phyloP scores from a whole-genome alignment of 805 yeast genomes.

The Myxozyma mucilagina region DNA sequence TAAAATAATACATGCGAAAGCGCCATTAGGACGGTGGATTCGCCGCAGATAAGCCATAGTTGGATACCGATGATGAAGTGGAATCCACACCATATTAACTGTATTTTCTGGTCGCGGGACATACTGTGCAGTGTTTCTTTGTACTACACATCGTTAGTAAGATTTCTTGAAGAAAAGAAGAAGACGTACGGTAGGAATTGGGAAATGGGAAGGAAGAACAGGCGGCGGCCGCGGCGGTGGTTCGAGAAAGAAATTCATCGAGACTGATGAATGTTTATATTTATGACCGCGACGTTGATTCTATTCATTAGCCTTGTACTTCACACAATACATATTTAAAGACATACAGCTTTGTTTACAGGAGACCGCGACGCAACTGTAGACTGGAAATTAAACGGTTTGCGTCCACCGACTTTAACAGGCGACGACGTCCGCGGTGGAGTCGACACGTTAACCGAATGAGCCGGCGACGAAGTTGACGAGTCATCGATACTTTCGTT shows the following conservation, averaged over 20 bases:
- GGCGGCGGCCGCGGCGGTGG: constrained; percentile 72
- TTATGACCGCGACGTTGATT: constrained; percentile 82
- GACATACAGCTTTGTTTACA: constrained; percentile 27
- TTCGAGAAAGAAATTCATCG: constrained; percentile 93
- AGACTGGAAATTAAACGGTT: constrained; percentile 40
- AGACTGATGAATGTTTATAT: constrained; percentile 93
- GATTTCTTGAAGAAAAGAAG: not conserved
- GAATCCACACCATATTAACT: constrained; percentile 56
- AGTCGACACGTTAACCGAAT: not conserved
- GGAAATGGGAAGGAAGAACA: constrained; percentile 61
- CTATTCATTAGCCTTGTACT: not conserved
- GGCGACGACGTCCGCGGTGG: constrained; percentile 26
- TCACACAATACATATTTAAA: not conserved
- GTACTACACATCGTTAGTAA: constrained; percentile 33
- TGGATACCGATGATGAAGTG: constrained; percentile 58
- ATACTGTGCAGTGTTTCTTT: constrained; percentile 64
- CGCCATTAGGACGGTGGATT: constrained; percentile 62
- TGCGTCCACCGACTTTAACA: constrained; percentile 13
- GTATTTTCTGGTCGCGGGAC: constrained; percentile 56
- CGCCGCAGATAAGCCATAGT: constrained; percentile 61
- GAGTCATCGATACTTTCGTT: not conserved
- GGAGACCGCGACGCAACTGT: constrained; percentile 55
- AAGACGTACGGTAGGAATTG: constrained; percentile 64
- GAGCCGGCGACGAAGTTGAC: not conserved
- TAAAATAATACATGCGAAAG: constrained; percentile 85